These are phyloP conservation scores for Aotearoamyces nothofagi DNA, from an alignment of 2,329 filamentous ascomycete genomes.

Conservation along the genomic window DNA sequence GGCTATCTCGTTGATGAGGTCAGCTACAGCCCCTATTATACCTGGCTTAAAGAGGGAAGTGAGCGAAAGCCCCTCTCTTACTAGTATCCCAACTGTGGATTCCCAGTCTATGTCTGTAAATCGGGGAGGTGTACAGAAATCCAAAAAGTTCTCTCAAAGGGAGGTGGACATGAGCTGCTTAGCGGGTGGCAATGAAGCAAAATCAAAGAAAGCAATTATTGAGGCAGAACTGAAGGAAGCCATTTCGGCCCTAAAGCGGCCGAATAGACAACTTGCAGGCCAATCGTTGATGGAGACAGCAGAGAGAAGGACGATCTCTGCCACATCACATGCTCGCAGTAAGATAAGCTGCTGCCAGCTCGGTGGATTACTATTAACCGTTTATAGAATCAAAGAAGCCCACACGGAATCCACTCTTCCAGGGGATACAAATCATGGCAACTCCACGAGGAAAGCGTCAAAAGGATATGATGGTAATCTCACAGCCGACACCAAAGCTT, in stretches of 20 bases:
- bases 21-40: slow-evolving; percentile 46
- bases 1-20: slow-evolving; percentile 49
- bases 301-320: slow-evolving; percentile 39
- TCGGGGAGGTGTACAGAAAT: slow-evolving; percentile 20
- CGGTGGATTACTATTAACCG: slow-evolving; percentile 16
- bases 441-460: slow-evolving; percentile 17
- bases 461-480: slow-evolving; percentile 11
- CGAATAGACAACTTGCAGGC: slow-evolving; percentile 56
- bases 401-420: slow-evolving; percentile 19
- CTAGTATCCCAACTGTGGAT: slow-evolving; percentile 31
- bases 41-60: slow-evolving; percentile 51
- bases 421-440: slow-evolving; percentile 18
- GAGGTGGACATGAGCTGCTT: slow-evolving; percentile 38
- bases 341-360: slow-evolving; percentile 16
- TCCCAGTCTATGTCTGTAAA: slow-evolving; percentile 20
- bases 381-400: slow-evolving; percentile 36
- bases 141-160: slow-evolving; percentile 30
- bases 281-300: slow-evolving; percentile 52
- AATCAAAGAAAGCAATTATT: slow-evolving; percentile 49
- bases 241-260: slow-evolving; percentile 58
- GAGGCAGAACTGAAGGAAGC: slow-evolving; percentile 60
- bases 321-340: slow-evolving; percentile 33
- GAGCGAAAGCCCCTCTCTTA: slow-evolving; percentile 40
- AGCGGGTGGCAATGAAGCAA: slow-evolving; percentile 37
- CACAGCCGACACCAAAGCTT: slow-evolving; percentile 6